These are phyloP conservation scores for Melaleuca alternifolia DNA, from an alignment of 345 rosid genomes.

Conservation along the genomic window DNA sequence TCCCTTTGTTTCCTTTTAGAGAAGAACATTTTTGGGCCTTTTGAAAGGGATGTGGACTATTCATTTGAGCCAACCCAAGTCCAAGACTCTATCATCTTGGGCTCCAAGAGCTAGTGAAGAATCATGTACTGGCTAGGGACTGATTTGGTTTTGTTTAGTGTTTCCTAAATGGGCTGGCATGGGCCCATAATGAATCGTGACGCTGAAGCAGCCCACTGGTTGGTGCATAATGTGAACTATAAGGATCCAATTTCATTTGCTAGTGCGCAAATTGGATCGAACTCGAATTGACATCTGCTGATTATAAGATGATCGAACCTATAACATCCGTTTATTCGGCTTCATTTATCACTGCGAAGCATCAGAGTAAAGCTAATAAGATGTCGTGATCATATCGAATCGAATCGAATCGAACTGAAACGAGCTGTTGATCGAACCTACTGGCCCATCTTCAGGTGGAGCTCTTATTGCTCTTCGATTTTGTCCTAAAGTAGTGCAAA, in stretches of 20 bases:
- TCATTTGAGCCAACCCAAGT: neutral
- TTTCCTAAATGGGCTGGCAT: neutral
- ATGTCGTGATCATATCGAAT: neutral
- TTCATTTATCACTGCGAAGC: neutral
- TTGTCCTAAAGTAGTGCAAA: neutral
- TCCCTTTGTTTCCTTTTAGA: neutral
- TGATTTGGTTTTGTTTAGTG: neutral
- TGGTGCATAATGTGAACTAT: neutral
- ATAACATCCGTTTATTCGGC: neutral
- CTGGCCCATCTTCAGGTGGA: neutral
- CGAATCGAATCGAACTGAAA: neutral
- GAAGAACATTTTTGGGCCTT: neutral
- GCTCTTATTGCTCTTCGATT: neutral
- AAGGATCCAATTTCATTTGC: neutral
- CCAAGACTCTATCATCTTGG: neutral
- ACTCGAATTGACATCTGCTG: neutral
- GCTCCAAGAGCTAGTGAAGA: neutral
- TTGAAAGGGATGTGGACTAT: neutral
- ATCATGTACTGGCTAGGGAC: neutral
- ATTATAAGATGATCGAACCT: neutral
- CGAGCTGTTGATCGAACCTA: fast-evolving
- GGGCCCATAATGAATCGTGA: neutral
- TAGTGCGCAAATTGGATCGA: neutral
- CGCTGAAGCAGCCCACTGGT: neutral
- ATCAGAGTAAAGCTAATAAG: neutral